A percentile compares a stretch with the other conserved stretches of the same genome.
Conservation (phyloP, 2,329 filamentous ascomycete species). For the Sarocladium brachiariae region DNA sequence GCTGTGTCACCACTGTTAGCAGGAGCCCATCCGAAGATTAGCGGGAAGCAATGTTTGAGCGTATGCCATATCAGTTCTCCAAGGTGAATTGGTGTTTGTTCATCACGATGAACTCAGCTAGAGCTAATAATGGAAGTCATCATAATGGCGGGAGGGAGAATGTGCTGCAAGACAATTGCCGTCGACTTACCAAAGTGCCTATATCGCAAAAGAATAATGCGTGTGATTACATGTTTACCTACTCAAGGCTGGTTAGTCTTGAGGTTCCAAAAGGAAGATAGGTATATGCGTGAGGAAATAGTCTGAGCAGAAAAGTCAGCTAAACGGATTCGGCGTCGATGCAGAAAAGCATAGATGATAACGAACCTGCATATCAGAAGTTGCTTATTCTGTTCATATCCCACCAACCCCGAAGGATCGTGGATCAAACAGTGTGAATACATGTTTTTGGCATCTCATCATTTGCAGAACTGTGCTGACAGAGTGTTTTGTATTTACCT, state of each 20-base stretch:
- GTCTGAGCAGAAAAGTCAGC: too few relatives aligned
- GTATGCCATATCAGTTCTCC: constrained; percentile 47
- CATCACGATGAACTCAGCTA: constrained; percentile 51
- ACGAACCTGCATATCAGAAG: constrained; percentile 45
- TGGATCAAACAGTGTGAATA: constrained; percentile 58
- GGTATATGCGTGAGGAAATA: too few relatives aligned
- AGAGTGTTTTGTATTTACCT: constrained; percentile 24
- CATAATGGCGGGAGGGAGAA: constrained; percentile 30
- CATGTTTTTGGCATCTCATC: constrained; percentile 39
- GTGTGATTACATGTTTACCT: too few relatives aligned
- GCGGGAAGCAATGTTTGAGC: neutral
- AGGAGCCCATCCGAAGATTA: neutral
- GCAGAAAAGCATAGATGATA: neutral
- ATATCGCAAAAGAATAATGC: neutral
- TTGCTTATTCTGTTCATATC: constrained; percentile 46
- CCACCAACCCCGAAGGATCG: constrained; percentile 29
- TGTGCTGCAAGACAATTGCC: neutral
- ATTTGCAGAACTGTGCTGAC: constrained; percentile 19
- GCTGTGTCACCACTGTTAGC: constrained; percentile 7
- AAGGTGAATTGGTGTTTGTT: constrained; percentile 48
- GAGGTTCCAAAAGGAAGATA: too few relatives aligned
- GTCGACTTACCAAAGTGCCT: constrained; percentile 15
- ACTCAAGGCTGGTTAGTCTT: too few relatives aligned
- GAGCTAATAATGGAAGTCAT: constrained; percentile 44
- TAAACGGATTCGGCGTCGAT: neutral